Percentiles rank a stretch among this genome's conserved stretches.
Conservation (phyloP, 306 rosid genomes). For the Prunus padus region DNA sequence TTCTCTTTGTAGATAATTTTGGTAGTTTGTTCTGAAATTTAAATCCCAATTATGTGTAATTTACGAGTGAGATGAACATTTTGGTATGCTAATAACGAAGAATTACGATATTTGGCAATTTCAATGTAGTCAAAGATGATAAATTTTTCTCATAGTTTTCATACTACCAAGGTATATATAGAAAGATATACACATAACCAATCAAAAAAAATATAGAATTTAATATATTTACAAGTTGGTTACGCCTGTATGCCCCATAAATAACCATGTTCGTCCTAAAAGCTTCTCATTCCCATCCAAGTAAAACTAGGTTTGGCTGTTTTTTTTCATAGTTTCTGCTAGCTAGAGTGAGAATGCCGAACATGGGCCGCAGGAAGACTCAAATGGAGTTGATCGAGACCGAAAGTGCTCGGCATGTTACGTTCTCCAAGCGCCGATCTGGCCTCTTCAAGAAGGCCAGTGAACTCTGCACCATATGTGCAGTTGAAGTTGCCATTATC, state of each 20-base stretch:
- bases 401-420: neutral
- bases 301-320: neutral
- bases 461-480: neutral
- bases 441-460: neutral
- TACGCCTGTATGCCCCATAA: slow-evolving; percentile 12
- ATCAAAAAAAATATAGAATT: neutral
- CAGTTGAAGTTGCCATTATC: neutral
- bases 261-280: neutral
- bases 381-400: neutral
- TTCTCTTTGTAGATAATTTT: neutral
- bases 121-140: neutral
- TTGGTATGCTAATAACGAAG: neutral
- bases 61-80: neutral
- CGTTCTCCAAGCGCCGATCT: neutral
- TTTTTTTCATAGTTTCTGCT: too few relatives aligned
- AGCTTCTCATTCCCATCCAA: slow-evolving; percentile 1
- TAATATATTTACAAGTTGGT: neutral
- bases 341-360: neutral
- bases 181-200: neutral
- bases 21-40: neutral
- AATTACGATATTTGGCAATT: neutral
- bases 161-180: neutral
- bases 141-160: slow-evolving; percentile 8
- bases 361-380: neutral
- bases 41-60: neutral